These are phyloP conservation scores for Corchorus olitorius DNA, from an alignment of 345 rosid species.

Conservation along the genomic window DNA sequence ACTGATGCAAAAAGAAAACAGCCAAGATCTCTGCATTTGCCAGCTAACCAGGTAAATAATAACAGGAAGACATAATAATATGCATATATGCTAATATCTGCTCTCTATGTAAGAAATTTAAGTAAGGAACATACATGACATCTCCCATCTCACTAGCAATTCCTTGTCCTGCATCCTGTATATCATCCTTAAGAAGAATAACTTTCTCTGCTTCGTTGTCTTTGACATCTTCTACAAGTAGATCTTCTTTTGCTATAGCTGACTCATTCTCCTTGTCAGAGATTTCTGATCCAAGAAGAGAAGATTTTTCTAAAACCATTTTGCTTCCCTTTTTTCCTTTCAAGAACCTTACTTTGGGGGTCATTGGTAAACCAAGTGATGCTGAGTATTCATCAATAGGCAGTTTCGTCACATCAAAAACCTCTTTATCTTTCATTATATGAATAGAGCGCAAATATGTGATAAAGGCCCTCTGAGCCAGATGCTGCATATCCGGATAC, in stretches of 20 bases:
- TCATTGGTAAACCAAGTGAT: conserved; percentile 88
- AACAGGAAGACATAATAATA: not conserved
- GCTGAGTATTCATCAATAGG: conserved; percentile 80
- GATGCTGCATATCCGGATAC: conserved; percentile 62
- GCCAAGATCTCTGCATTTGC: not conserved
- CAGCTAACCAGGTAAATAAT: not conserved
- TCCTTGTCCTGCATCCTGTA: conserved; percentile 34
- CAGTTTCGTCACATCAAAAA: conserved; percentile 76
- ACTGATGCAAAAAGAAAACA: not conserved
- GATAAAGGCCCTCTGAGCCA: conserved; percentile 82
- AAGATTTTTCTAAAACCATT: conserved; percentile 31
- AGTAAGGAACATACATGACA: conserved; percentile 48
- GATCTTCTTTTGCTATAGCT: conserved; percentile 33
- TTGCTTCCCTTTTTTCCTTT: conserved; percentile 51
- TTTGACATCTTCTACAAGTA: conserved; percentile 37
- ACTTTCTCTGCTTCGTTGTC: conserved; percentile 39
- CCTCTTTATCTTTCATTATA: conserved; percentile 82
- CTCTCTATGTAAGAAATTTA: not conserved
- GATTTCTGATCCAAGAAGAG: conserved; percentile 37
- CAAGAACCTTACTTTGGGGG: conserved; percentile 73
- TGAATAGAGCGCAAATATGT: conserved; percentile 83
- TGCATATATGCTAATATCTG: not conserved
- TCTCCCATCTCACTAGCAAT: conserved; percentile 39
- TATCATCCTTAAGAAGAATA: conserved; percentile 41
- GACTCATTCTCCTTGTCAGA: conserved; percentile 28